Base-by-base conservation (phyloP, 139 green algal species). In the Chlamydomonas asymmetrica region DNA sequence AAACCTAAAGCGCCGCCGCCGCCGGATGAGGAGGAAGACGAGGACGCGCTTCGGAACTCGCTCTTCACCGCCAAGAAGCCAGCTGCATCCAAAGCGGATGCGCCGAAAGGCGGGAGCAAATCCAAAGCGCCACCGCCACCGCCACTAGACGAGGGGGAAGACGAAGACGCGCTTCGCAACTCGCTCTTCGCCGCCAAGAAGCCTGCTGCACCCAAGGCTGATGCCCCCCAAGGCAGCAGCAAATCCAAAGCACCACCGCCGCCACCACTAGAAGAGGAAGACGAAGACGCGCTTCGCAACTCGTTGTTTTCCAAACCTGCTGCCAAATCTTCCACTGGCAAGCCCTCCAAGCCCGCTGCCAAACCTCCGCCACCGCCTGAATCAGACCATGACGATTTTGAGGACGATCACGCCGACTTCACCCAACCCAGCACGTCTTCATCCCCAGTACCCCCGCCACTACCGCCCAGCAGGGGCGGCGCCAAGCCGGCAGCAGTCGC, bases 251-350 rank as follows among this genome's bases (percentile, higher is more conserved):
- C 4, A 31, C 49, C 49, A 20, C 49, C 49, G 20, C 49, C 20
- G 49, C 49, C 49, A 59, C 49, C 22, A n/a, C 49, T 22, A 59
- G 23, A 65, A 43, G 59, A 43, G 32, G 32, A 65, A 65, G 59
- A 13, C 59, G 4, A 65, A 65, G 59, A 5, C 59, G 8, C 45
- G 34, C 34, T 65, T 32, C 59, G 59, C 59, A 34, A 54, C 22
- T 56, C 66, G 41, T 40, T 76, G 13, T 76, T 76, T 40, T 62
- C 63, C n/a, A n/a, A n/a, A n/a, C n/a, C n/a, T n/a, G n/a, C n/a
- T n/a, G n/a, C n/a, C n/a, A n/a, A n/a, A n/a, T n/a, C n/a, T n/a
- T n/a, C n/a, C n/a, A n/a, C n/a, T n/a, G n/a, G n/a, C n/a, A n/a
- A n/a, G n/a, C n/a, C n/a, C n/a, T n/a, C n/a, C n/a, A n/a, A n/a